Base-by-base conservation (phyloP, 257 asterid species). In the Fraxinus anomala region DNA sequence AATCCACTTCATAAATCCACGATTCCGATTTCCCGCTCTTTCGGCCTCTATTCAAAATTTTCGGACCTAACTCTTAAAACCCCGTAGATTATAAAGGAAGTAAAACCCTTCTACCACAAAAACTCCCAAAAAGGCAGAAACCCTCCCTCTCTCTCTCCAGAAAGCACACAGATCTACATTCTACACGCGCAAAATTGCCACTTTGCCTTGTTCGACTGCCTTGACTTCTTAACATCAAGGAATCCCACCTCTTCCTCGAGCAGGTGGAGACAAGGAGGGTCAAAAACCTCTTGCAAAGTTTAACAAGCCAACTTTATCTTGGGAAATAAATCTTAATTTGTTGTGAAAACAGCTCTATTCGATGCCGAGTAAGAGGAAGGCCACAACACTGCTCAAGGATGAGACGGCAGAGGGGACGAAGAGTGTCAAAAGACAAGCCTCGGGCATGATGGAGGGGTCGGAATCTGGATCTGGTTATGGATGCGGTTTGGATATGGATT, bases 311-410 rank as follows among this genome's bases (percentile, higher is more conserved):
- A 61, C 68, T 21, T 23, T 61, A 21, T 24, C 68, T 7, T 0
- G 9, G 9, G 34, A 23, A 63, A 24, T 5, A 23, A 10, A 63
- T 9, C 33, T 63, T 23, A 26, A 63, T 23, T 63, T 23, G 69
- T 26, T 23, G 34, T 63, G 34, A 63, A 11, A 24, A 23, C 69
- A 9, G 36, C 33, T 63, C 17, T 63, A 3, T 63, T 63, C 28
- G 30, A 84, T 84, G 88, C 75, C 80, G 70, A 68, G 7, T 24
- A 80, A 78, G 80, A 75, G 83, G 74, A 73, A 72, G 33, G 74
- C 81, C 49, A 56, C 37, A 0, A 21, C 81, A 12, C 19, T 63
- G 13, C 76, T 26, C 36, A 65, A 10, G 63, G 68, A 17, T 77
- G 80, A 69, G 65, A n/a, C 3, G 42, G 68, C 33, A 10, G 69